phyloP scores from a whole-genome alignment of 2,329 filamentous ascomycete species.

The Metarhizium sp. region DNA sequence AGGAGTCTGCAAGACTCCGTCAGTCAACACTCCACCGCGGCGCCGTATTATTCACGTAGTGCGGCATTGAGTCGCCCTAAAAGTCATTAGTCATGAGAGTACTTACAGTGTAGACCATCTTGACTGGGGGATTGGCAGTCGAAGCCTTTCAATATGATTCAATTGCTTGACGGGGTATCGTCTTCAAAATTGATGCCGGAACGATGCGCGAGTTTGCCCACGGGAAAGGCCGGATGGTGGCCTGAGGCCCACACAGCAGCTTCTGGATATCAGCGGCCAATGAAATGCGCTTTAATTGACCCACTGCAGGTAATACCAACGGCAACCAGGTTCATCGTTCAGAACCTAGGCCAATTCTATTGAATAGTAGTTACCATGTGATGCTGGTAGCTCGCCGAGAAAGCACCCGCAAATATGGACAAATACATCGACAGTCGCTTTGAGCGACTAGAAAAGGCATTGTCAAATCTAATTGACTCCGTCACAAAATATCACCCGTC shows the following conservation, averaged over 20 bases:
- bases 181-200: conserved; percentile 11
- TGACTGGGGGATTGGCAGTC: conserved; percentile 21
- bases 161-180: conserved; percentile 23
- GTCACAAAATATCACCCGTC: conserved; percentile 77
- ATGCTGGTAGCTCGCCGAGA: background rate
- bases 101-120: conserved; percentile 33
- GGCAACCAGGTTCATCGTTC: background rate
- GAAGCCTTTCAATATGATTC: conserved; percentile 20
- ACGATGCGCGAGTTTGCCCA: conserved; percentile 24
- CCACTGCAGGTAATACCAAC: conserved; percentile 10
- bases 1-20: conserved; percentile 32
- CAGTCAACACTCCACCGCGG: conserved; percentile 14
- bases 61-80: background rate
- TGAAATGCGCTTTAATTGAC: conserved; percentile 8
- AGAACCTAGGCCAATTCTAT: too few relatives aligned
- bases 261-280: conserved; percentile 5
- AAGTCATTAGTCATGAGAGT: background rate
- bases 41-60: background rate
- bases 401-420: conserved; percentile 39
- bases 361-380: background rate
- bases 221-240: conserved; percentile 24
- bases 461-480: conserved; percentile 65
- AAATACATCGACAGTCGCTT: conserved; percentile 52
- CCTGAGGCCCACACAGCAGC: conserved; percentile 16
- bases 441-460: conserved; percentile 55